Conservation (phyloP, 768 basidiomycete genomes). For the Suillus occidentalis region DNA sequence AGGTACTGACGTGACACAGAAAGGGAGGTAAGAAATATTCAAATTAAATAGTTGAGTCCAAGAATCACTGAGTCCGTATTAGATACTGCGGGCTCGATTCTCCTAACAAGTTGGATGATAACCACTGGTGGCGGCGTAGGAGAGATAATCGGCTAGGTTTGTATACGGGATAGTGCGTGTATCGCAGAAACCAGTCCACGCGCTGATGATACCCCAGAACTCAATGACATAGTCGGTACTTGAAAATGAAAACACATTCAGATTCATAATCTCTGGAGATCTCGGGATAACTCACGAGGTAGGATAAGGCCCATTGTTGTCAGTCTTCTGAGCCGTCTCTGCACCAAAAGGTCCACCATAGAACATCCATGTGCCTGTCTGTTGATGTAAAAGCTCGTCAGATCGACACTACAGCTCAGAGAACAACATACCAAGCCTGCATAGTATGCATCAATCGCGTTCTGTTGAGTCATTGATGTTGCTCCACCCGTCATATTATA, state of each 20-base stretch:
- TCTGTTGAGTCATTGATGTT: constrained; percentile 21
- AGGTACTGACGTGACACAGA: neutral
- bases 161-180: constrained; percentile 22
- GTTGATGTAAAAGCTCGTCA: neutral
- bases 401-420: neutral
- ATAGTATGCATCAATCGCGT: constrained; percentile 23
- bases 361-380: constrained; percentile 19
- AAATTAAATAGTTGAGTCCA: neutral
- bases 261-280: neutral
- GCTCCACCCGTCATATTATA: constrained; percentile 21
- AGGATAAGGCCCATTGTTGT: constrained; percentile 22
- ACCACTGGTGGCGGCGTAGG: constrained; percentile 20
- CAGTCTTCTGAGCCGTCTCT: constrained; percentile 6
- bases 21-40: neutral
- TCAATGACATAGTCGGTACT: constrained; percentile 21
- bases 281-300: constrained; percentile 13
- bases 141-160: constrained; percentile 24
- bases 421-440: constrained; percentile 15
- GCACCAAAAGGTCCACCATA: constrained; percentile 12
- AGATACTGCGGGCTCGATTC: neutral
- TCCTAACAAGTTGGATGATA: constrained; percentile 18
- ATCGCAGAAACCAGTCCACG: constrained; percentile 25
- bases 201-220: constrained; percentile 23
- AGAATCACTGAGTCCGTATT: neutral
- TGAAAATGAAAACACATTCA: neutral